Percentiles rank a stretch among this genome's conserved stretches.
Conservation (phyloP, 2,329 filamentous ascomycete genomes). For the Stagonosporopsis chrysanthemi region DNA sequence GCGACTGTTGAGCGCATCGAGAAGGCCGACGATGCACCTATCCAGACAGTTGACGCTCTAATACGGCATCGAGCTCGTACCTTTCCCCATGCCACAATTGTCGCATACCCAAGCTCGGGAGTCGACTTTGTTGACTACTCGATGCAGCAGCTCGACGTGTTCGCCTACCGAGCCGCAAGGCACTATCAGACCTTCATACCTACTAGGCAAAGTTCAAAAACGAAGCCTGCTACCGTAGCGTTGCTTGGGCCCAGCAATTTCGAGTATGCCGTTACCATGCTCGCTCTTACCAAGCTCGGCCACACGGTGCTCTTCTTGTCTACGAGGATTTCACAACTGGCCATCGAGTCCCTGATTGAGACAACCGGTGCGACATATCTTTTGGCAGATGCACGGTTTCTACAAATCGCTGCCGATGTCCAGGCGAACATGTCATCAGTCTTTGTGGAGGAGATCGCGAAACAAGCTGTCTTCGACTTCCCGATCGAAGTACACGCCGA, state of each 20-base stretch:
- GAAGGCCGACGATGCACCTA: constrained; percentile 7
- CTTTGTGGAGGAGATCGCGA: constrained; percentile 27
- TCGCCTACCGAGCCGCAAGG: constrained; percentile 40
- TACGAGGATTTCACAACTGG: constrained; percentile 60
- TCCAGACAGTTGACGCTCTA: constrained; percentile 51
- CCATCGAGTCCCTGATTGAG: constrained; percentile 56
- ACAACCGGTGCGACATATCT: constrained; percentile 35
- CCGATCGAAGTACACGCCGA: constrained; percentile 37
- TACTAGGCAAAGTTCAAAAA: constrained; percentile 21
- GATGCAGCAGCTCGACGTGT: constrained; percentile 55
- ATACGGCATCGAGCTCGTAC: constrained; percentile 49
- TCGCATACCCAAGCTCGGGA: constrained; percentile 56
- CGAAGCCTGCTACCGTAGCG: constrained; percentile 50
- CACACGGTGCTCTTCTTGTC: constrained; percentile 64
- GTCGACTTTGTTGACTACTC: constrained; percentile 59
- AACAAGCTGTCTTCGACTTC: constrained; percentile 24
- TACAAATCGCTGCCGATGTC: constrained; percentile 42
- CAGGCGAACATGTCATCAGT: constrained; percentile 18
- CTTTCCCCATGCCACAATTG: constrained; percentile 47
- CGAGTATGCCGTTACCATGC: constrained; percentile 62
- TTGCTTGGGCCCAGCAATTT: constrained; percentile 63
- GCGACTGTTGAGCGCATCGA: constrained; percentile 1
- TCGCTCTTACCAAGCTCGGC: constrained; percentile 64
- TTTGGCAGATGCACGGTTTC: constrained; percentile 36
- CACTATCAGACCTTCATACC: constrained; percentile 34